Evolutionary conservation across 164 flowering plant species (phyloP).

Genomic region (Umbilicus rupestris): DNA sequence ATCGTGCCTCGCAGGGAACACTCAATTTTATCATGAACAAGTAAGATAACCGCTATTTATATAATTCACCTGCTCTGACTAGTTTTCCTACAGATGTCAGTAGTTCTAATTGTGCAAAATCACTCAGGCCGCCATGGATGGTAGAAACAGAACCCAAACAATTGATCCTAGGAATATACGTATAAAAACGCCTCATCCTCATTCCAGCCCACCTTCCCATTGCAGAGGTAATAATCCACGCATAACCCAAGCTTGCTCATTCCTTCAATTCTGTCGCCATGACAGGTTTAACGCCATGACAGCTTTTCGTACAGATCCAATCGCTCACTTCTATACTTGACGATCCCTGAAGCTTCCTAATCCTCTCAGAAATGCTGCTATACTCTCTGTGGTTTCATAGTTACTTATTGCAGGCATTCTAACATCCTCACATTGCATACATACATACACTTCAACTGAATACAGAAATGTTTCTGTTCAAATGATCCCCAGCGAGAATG

Average conservation of each 20-base stretch:
- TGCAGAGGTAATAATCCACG: not conserved
- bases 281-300: too few species aligned
- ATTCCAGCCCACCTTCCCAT: not conserved
- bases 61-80: not conserved
- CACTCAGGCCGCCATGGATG: slow-evolving; percentile 88
- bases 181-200: slow-evolving; percentile 18
- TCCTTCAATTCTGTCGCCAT: not conserved
- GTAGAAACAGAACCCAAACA: slow-evolving; percentile 84
- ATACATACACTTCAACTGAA: too few species aligned
- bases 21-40: slow-evolving; percentile 84
- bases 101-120: not conserved
- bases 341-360: too few species aligned
- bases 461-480: too few species aligned
- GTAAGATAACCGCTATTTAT: slow-evolving; percentile 24
- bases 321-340: not conserved
- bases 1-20: slow-evolving; percentile 82
- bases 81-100: not conserved
- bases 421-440: too few species aligned
- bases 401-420: too few species aligned
- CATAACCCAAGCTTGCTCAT: not conserved
- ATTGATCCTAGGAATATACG: slow-evolving; percentile 72
- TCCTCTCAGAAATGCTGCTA: too few species aligned
- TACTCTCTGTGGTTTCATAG: too few species aligned
- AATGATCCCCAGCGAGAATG: too few species aligned
- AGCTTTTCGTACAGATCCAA: not conserved